A percentile compares a stretch with the other conserved stretches of the same genome.
These are phyloP conservation scores for Oidium heveae DNA, from an alignment of 2,329 filamentous ascomycete genomes.

Conservation along the genomic window DNA sequence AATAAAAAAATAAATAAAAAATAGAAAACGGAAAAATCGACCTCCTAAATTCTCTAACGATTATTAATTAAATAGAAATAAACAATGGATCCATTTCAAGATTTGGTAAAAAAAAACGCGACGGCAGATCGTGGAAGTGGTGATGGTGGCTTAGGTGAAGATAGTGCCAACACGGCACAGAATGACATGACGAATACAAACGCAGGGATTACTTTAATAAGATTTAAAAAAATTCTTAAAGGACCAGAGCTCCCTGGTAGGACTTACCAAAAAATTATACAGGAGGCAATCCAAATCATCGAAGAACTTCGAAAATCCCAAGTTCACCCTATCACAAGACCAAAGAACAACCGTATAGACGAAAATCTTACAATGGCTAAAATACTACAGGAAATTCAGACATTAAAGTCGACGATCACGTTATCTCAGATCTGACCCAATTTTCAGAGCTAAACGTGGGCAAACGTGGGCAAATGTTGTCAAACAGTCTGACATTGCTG, in stretches of 20 bases:
- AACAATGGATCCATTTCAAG: no score
- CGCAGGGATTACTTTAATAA: not conserved
- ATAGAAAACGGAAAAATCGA: not conserved
- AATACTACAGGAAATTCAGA: no score
- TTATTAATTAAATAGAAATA: not conserved
- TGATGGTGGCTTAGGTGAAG: not conserved
- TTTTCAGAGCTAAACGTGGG: no score
- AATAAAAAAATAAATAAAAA: no score
- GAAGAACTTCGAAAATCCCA: not conserved
- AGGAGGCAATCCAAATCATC: not conserved
- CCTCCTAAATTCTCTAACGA: not conserved
- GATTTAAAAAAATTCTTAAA: not conserved
- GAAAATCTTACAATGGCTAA: no score
- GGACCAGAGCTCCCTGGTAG: not conserved
- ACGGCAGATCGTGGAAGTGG: not conserved
- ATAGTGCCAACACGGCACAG: no score
- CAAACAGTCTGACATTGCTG: not conserved
- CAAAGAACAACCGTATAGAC: no score
- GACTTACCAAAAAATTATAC: not conserved
- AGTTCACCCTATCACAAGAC: no score
- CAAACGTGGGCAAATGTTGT: not conserved
- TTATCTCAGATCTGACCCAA: no score
- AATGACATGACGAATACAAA: not conserved
- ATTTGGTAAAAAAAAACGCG: not conserved
- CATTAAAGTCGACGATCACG: no score